These are phyloP conservation scores for Debaryomycetaceae sp. DNA, from an alignment of 1,139 yeast species.

Conservation along the genomic window DNA sequence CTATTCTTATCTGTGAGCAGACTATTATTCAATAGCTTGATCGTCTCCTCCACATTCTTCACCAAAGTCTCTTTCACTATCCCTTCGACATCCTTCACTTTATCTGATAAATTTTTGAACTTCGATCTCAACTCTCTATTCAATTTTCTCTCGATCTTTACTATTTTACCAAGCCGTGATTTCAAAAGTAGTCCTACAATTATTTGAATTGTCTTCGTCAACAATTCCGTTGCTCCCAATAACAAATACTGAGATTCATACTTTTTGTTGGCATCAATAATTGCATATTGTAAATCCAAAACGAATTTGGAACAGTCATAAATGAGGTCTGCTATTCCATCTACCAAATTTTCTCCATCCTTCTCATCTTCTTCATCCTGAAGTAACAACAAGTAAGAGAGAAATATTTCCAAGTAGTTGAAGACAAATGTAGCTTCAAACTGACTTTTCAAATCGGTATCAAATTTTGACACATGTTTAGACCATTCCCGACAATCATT, in stretches of 20 bases:
- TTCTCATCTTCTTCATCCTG: constrained; percentile 32
- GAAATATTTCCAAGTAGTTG: constrained; percentile 27
- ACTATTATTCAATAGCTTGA: constrained; percentile 6
- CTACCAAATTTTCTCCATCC: constrained; percentile 17
- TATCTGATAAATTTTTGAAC: not conserved
- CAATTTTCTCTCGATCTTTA: not conserved
- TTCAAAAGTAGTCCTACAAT: constrained; percentile 35
- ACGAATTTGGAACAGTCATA: constrained; percentile 17
- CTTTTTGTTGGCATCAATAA: constrained; percentile 5
- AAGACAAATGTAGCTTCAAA: constrained; percentile 29
- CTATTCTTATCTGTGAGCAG: constrained; percentile 17
- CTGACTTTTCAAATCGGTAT: constrained; percentile 13
- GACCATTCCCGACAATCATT: constrained; percentile 27
- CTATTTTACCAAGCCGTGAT: constrained; percentile 15
- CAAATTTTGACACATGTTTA: constrained; percentile 16
- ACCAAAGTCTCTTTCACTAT: not conserved
- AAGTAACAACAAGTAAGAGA: constrained; percentile 29
- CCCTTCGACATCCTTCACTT: not conserved
- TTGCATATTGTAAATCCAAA: constrained; percentile 10
- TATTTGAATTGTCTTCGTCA: constrained; percentile 33
- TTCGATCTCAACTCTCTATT: not conserved
- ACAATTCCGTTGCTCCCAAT: constrained; percentile 27
- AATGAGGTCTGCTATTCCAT: constrained; percentile 22
- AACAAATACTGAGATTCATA: constrained; percentile 22
- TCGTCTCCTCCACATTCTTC: not conserved